These are phyloP conservation scores for Croton laevigatus DNA, from an alignment of 441 rosid genomes.

Conservation along the genomic window DNA sequence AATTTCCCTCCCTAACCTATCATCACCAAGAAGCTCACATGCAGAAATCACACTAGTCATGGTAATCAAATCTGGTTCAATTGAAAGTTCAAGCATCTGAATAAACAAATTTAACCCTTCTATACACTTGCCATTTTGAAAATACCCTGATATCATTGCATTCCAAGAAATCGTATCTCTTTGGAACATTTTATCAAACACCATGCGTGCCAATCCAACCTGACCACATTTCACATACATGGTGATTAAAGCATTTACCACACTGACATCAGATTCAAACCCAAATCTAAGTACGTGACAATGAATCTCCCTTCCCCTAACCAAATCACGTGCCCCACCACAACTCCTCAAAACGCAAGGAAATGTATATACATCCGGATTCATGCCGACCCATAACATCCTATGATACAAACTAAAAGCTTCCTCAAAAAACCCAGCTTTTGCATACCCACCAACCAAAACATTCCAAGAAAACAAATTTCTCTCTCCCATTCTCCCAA, in stretches of 20 bases:
- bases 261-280: slow-evolving; percentile 66
- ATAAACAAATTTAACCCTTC: slow-evolving; percentile 65
- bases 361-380: slow-evolving; percentile 85
- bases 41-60: slow-evolving; percentile 84
- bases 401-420: slow-evolving; percentile 84
- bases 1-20: slow-evolving; percentile 58
- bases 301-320: slow-evolving; percentile 78
- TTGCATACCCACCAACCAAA: slow-evolving; percentile 82
- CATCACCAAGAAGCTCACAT: slow-evolving; percentile 59
- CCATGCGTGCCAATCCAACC: slow-evolving; percentile 40
- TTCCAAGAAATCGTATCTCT: slow-evolving; percentile 85
- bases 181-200: slow-evolving; percentile 61
- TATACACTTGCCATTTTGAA: slow-evolving; percentile 57
- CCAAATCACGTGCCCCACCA: slow-evolving; percentile 64
- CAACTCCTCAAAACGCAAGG: slow-evolving; percentile 91
- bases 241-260: slow-evolving; percentile 73
- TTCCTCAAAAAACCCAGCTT: slow-evolving; percentile 75
- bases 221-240: slow-evolving; percentile 78
- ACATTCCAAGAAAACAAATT: slow-evolving; percentile 90
- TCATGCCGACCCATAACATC: slow-evolving; percentile 76
- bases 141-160: slow-evolving; percentile 71
- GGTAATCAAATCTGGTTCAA: slow-evolving; percentile 82
- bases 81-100: slow-evolving; percentile 54
- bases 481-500: slow-evolving; percentile 76
- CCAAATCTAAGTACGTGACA: slow-evolving; percentile 72